These are phyloP conservation scores for Psilocybe tampanensis DNA, from an alignment of 768 basidiomycete species.

Conservation along the genomic window DNA sequence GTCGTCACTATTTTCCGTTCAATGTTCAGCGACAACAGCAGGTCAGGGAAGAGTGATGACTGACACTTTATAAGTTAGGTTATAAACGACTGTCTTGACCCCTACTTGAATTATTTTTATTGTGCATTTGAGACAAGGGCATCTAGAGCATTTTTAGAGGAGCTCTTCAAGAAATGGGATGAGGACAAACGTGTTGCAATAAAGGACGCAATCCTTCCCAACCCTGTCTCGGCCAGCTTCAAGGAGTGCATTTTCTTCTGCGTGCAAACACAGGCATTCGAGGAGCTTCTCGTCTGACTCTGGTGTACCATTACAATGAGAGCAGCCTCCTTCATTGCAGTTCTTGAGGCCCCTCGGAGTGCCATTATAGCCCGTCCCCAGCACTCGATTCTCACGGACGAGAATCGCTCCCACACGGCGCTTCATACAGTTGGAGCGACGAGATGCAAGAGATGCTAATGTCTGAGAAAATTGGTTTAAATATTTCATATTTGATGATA, in stretches of 20 bases:
- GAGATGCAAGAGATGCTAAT: constrained; percentile 86
- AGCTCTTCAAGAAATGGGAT: background rate
- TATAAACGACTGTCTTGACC: constrained; percentile 91
- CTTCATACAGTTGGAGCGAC: constrained; percentile 96
- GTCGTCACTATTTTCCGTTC: constrained; percentile 58
- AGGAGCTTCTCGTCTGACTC: constrained; percentile 48
- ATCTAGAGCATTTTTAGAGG: constrained; percentile 54
- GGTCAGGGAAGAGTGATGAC: constrained; percentile 27
- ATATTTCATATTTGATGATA: background rate
- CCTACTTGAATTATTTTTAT: constrained; percentile 98
- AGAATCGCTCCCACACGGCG: constrained; percentile 93
- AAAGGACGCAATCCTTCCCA: constrained; percentile 81
- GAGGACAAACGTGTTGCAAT: constrained; percentile 90
- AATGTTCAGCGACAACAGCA: background rate
- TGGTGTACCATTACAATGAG: constrained; percentile 65
- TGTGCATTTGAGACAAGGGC: constrained; percentile 95
- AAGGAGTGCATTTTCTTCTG: constrained; percentile 95
- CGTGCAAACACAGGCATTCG: constrained; percentile 94
- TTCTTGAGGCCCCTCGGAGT: constrained; percentile 90
- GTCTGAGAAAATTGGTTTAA: no score
- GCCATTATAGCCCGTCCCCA: constrained; percentile 95
- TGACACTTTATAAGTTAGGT: constrained; percentile 93
- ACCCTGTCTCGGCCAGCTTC: constrained; percentile 93
- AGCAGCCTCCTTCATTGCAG: constrained; percentile 91
- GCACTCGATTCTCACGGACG: constrained; percentile 79